Conservation (phyloP, 179 eudicot species). For the Spergularia azorica region DNA sequence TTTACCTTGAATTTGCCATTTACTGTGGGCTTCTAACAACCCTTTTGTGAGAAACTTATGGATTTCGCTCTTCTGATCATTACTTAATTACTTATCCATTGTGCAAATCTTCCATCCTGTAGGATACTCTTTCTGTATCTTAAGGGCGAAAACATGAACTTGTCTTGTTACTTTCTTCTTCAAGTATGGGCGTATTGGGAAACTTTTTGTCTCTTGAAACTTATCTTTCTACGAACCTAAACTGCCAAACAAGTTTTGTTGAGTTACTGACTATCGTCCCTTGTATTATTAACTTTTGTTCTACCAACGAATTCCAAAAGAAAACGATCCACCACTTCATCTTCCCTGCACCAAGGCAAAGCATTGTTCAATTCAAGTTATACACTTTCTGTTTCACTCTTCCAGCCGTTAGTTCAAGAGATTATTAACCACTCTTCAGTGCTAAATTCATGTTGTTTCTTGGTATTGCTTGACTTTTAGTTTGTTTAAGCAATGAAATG, state of each 20-base stretch:
- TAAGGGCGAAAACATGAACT: not conserved
- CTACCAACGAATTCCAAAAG: too few relatives aligned
- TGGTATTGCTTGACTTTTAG: too few relatives aligned
- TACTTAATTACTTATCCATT: not conserved
- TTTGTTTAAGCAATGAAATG: not conserved
- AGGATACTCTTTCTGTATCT: constrained; percentile 16
- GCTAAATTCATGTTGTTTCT: not conserved
- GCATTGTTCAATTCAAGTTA: not conserved
- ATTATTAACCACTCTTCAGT: not conserved
- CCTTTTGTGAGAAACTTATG: not conserved
- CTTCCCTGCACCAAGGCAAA: not conserved
- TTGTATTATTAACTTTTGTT: constrained; percentile 5
- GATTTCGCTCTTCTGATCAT: not conserved
- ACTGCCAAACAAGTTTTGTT: not conserved
- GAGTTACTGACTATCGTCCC: not conserved
- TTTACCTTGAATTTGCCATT: too few relatives aligned
- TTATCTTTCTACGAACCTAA: not conserved
- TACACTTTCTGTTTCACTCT: not conserved
- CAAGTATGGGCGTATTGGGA: not conserved
- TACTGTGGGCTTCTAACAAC: too few relatives aligned
- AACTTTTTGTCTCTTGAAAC: not conserved
- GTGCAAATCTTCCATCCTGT: not conserved
- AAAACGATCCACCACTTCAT: not conserved
- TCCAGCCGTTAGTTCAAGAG: not conserved
- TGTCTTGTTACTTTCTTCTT: constrained; percentile 8